phyloP scores from a whole-genome alignment of 352 stramenopile species.

The Poterioochromonas sp. region DNA sequence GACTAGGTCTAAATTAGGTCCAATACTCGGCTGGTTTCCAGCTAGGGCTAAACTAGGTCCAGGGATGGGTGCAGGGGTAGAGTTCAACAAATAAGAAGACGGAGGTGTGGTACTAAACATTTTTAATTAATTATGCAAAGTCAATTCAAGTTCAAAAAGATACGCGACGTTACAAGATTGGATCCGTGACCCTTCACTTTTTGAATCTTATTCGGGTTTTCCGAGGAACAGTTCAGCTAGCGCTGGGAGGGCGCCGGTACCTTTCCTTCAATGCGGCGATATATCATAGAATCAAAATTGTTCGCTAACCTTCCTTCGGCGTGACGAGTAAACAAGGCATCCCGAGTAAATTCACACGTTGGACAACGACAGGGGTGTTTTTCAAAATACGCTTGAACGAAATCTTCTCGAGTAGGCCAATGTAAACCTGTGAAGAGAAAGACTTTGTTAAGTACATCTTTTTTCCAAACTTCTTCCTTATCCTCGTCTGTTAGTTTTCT shows the following conservation, averaged over 20 bases:
- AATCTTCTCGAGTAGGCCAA: slow-evolving; percentile 30
- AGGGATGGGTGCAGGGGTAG: slow-evolving; percentile 27
- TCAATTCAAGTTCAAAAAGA: slow-evolving; percentile 32
- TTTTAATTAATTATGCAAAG: slow-evolving; percentile 32
- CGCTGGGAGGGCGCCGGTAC: slow-evolving; percentile 25
- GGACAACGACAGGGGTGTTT: slow-evolving; percentile 29
- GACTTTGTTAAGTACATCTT: slow-evolving; percentile 31
- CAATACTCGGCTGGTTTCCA: slow-evolving; percentile 29
- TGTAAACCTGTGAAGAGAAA: slow-evolving; percentile 31
- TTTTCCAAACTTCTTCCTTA: slow-evolving; percentile 31
- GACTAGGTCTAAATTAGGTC: slow-evolving; percentile 30
- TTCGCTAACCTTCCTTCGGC: slow-evolving; percentile 29
- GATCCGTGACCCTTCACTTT: slow-evolving; percentile 29
- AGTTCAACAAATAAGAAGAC: slow-evolving; percentile 31
- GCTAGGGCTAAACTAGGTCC: slow-evolving; percentile 29
- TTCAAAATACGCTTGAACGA: slow-evolving; percentile 31
- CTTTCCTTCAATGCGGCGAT: slow-evolving; percentile 29
- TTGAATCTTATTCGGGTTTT: slow-evolving; percentile 31
- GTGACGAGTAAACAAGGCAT: slow-evolving; percentile 30
- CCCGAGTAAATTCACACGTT: slow-evolving; percentile 30
- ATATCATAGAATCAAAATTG: slow-evolving; percentile 32
- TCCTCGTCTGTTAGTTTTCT: slow-evolving; percentile 30
- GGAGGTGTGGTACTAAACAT: slow-evolving; percentile 30
- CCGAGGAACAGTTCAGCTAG: slow-evolving; percentile 29
- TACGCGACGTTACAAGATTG: slow-evolving; percentile 30